These are phyloP conservation scores for Curvularia lunata DNA, from an alignment of 2,329 filamentous ascomycete species.

Conservation along the genomic window DNA sequence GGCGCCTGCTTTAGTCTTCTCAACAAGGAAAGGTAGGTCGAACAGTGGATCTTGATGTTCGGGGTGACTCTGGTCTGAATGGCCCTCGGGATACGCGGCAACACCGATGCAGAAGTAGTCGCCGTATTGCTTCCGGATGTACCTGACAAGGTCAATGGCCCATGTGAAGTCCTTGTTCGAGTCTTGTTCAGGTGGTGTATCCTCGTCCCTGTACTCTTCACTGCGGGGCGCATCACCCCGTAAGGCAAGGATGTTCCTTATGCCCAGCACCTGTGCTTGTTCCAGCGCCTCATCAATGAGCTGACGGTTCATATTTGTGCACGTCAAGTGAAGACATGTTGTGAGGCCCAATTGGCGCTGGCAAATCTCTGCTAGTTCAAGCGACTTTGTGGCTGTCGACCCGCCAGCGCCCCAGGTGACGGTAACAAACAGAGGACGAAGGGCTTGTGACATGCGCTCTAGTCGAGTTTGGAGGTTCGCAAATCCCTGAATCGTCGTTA, in stretches of 20 bases:
- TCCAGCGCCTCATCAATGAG: constrained; percentile 88
- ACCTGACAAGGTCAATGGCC: constrained; percentile 86
- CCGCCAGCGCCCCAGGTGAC: constrained; percentile 98
- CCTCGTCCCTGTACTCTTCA: constrained; percentile 80
- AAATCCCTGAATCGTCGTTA: constrained; percentile 66
- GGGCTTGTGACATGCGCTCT: constrained; percentile 89
- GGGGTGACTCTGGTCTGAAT: constrained; percentile 88
- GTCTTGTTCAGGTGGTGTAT: constrained; percentile 64
- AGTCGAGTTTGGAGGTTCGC: constrained; percentile 92
- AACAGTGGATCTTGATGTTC: constrained; percentile 69
- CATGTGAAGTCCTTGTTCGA: constrained; percentile 82
- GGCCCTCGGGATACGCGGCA: constrained; percentile 92
- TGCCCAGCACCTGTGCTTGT: constrained; percentile 86
- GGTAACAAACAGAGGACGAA: constrained; percentile 92
- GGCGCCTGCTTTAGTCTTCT: constrained; percentile 89
- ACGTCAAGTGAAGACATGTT: constrained; percentile 94
- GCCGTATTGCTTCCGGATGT: constrained; percentile 84
- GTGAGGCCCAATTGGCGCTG: constrained; percentile 91
- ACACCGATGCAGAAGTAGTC: constrained; percentile 98
- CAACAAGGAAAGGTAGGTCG: constrained; percentile 86
- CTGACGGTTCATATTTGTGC: constrained; percentile 92
- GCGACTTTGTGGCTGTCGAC: constrained; percentile 85
- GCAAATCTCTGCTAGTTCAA: constrained; percentile 93
- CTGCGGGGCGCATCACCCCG: constrained; percentile 88
- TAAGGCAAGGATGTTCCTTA: constrained; percentile 91